Base-by-base conservation (phyloP, 2,329 filamentous ascomycete species). In the Ceratocystis ficicola region DNA sequence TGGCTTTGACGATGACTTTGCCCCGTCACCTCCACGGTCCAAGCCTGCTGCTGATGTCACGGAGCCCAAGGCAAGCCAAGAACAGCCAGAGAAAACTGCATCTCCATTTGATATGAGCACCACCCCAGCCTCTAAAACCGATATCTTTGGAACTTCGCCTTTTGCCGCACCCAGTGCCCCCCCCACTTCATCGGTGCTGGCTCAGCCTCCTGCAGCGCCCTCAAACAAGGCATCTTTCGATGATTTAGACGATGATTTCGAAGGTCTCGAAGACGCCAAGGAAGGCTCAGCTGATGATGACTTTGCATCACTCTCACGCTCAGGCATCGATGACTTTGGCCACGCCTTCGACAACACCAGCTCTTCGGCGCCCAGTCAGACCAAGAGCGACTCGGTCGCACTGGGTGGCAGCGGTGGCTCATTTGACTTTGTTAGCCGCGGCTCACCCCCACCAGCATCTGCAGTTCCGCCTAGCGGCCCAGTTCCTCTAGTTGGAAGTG, bases 1-100 rank as follows among this genome's bases (percentile, higher is more conserved):
- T 62, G 90, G 92, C 0, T 97, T 97, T 72, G 93, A 95, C 62
- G 94, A 99, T 73, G 87, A 96, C 74, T 97, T 97, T 73, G 86
- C 88, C 0, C 85, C 89, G 15, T 81, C 83, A 1, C 81, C 81
- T 3, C 78, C 80, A 50, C 61, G 15, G 69, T 69, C 69, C 36
- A 70, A 71, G 64, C 63, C 67, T 32, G 65, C 46, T 62, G 52
- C 50, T 44, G 70, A 70, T 41, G 71, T 68, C 55, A 73, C 72
- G 61, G 71, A 71, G 30, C 69, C 69, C 17, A 70, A 74, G 22
- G 70, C 25, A 71, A 73, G 15, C 69, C 71, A 30, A 68, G 72
- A 36, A 52, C 32, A 46, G 17, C 32, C 63, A 15, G 22, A 28
- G 48, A 8, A 64, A 50, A 20, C 41, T 15, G 25, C 46, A 17